A percentile compares a stretch with the other conserved stretches of the same genome.
Evolutionary conservation across 225 moss, liverwort and hornwort genomes (phyloP).

Genomic region (Takakia lepidozioides): DNA sequence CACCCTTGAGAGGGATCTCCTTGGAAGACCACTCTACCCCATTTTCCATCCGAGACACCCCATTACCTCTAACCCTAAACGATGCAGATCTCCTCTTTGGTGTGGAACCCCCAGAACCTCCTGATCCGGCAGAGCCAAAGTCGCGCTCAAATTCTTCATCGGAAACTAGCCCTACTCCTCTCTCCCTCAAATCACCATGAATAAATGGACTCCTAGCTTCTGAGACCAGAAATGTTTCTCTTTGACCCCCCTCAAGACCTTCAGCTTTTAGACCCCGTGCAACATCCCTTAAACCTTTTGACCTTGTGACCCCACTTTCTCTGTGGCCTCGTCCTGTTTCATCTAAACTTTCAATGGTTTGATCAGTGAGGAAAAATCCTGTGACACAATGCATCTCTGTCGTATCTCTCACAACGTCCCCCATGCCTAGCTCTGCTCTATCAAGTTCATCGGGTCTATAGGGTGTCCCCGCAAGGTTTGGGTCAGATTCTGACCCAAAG

Average conservation of each 20-base stretch:
- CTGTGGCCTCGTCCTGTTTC: conserved; percentile 13
- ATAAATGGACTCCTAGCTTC: conserved; percentile 29
- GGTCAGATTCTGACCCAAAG: no score
- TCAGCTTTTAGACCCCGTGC: conserved; percentile 35
- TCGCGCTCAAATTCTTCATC: conserved; percentile 66
- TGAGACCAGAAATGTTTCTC: conserved; percentile 21
- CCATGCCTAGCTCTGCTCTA: conserved; percentile 29
- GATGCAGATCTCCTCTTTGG: conserved; percentile 56
- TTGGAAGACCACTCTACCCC: conserved; percentile 17
- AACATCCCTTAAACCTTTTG: conserved; percentile 31
- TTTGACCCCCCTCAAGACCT: conserved; percentile 15
- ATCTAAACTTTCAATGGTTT: conserved; percentile 7
- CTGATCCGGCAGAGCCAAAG: conserved; percentile 43
- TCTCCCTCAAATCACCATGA: conserved; percentile 25
- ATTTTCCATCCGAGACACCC: conserved; percentile 34
- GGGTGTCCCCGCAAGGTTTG: conserved; percentile 1
- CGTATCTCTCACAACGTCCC: conserved; percentile 4
- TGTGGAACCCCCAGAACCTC: conserved; percentile 59
- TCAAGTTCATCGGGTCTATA: conserved; percentile 23
- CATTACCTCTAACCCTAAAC: conserved; percentile 22
- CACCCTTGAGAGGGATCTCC: conserved; percentile 28
- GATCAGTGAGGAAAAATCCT: conserved; percentile 11
- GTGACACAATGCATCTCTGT: no score
- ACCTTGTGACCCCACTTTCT: conserved; percentile 14
- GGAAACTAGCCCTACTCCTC: conserved; percentile 38